Percentiles rank a stretch among this genome's conserved stretches.
phyloP scores from a whole-genome alignment of 495 filamentous ascomycete genomes.

The Chaetomium cochliodes region DNA sequence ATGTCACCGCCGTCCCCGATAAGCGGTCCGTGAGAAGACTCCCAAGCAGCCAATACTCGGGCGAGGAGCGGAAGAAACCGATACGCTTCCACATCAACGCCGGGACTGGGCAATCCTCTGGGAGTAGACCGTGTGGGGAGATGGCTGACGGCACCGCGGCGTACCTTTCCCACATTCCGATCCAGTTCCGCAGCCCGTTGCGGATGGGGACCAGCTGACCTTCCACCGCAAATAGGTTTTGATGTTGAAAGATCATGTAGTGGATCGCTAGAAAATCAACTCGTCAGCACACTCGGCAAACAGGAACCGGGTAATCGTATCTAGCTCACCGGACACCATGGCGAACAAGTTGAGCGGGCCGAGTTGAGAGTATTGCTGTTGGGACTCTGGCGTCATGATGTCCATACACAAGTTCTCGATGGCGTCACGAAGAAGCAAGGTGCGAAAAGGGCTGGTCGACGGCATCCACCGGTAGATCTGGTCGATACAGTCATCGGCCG shows the following conservation, averaged over 20 bases:
- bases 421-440: slow-evolving; percentile 30
- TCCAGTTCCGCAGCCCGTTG: slow-evolving; percentile 34
- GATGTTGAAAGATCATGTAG: slow-evolving; percentile 38
- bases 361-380: slow-evolving; percentile 26
- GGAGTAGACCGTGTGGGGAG: slow-evolving; percentile 26
- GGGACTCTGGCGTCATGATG: slow-evolving; percentile 16
- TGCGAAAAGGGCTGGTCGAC: slow-evolving; percentile 28
- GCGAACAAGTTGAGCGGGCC: slow-evolving; percentile 36
- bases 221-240: slow-evolving; percentile 34
- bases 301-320: background rate
- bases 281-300: background rate
- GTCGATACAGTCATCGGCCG: slow-evolving; percentile 29
- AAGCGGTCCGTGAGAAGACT: slow-evolving; percentile 32
- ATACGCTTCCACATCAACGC: slow-evolving; percentile 33
- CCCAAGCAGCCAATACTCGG: slow-evolving; percentile 36
- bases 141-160: slow-evolving; percentile 19
- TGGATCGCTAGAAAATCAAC: slow-evolving; percentile 29
- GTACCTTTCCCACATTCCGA: slow-evolving; percentile 32
- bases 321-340: slow-evolving; percentile 33
- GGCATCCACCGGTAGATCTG: slow-evolving; percentile 30
- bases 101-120: slow-evolving; percentile 21
- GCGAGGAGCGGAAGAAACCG: slow-evolving; percentile 31
- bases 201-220: slow-evolving; percentile 35
- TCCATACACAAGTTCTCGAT: slow-evolving; percentile 31
- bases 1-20: slow-evolving; percentile 9